These are phyloP conservation scores for Populus hybrid DNA, from an alignment of 441 rosid genomes.

Conservation along the genomic window DNA sequence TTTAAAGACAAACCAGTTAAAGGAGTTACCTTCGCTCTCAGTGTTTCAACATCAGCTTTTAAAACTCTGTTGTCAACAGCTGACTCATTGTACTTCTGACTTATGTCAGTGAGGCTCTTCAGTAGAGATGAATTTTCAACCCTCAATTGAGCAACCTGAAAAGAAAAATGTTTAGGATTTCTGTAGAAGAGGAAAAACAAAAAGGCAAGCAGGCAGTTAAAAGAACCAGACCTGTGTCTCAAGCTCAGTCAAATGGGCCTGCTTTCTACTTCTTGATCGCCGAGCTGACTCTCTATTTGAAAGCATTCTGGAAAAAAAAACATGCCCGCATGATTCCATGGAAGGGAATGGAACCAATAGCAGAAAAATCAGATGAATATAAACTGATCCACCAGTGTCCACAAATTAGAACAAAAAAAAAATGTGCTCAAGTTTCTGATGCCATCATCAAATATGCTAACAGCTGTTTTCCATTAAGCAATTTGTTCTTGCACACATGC, in stretches of 20 bases:
- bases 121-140: conserved; percentile 73
- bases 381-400: neutral
- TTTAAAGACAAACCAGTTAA: neutral
- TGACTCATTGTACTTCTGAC: conserved; percentile 71
- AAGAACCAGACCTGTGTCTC: conserved; percentile 68
- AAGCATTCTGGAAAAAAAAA: conserved; percentile 54
- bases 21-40: conserved; percentile 68
- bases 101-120: conserved; percentile 62
- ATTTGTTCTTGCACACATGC: neutral
- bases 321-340: conserved; percentile 7
- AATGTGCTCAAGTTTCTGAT: neutral
- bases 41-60: conserved; percentile 90
- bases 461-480: neutral
- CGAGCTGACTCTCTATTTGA: conserved; percentile 98
- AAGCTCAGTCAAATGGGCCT: conserved; percentile 79
- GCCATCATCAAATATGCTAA: neutral
- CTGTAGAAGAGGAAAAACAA: neutral
- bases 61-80: conserved; percentile 85
- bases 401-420: neutral
- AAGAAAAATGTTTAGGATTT: conserved; percentile 9
- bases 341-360: conserved; percentile 10
- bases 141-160: conserved; percentile 72
- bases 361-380: conserved; percentile 4
- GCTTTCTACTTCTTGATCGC: conserved; percentile 91
- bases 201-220: conserved; percentile 5